Percentiles rank a stretch among this genome's conserved stretches.
Evolutionary conservation across 164 flowering plant species (phyloP).

Genomic region (Saururus chinensis): DNA sequence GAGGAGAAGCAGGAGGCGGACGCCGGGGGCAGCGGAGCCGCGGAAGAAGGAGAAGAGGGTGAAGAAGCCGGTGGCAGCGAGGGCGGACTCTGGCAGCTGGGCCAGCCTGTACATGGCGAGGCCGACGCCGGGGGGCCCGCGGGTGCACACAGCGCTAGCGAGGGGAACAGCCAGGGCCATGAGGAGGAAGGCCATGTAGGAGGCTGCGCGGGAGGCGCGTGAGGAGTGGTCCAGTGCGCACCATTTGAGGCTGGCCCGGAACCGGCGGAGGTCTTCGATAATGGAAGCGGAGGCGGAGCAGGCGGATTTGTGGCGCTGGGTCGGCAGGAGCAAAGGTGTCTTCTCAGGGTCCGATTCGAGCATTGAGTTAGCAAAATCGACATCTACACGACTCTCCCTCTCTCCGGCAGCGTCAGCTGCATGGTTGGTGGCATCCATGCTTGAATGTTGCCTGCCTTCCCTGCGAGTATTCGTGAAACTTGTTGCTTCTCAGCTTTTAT

Average conservation of each 20-base stretch:
- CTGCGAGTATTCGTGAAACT: too few relatives aligned
- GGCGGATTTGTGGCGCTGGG: too few relatives aligned
- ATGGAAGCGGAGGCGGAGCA: slow-evolving; percentile 26
- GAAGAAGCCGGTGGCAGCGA: slow-evolving; percentile 41
- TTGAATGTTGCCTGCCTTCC: too few relatives aligned
- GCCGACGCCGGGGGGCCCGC: slow-evolving; percentile 16
- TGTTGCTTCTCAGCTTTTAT: too few relatives aligned
- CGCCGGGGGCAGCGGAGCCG: slow-evolving; percentile 30
- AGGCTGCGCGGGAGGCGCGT: slow-evolving; percentile 17
- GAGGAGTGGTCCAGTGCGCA: slow-evolving; percentile 60
- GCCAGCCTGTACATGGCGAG: slow-evolving; percentile 33
- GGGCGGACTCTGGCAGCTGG: slow-evolving; percentile 50
- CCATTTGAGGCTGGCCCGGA: slow-evolving; percentile 42
- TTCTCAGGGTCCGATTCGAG: too few relatives aligned
- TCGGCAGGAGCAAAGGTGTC: too few relatives aligned
- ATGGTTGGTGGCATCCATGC: too few relatives aligned
- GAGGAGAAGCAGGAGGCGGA: slow-evolving; percentile 60
- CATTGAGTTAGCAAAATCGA: too few relatives aligned
- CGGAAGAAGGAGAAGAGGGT: slow-evolving; percentile 40
- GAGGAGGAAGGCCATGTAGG: slow-evolving; percentile 26
- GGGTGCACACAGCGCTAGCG: slow-evolving; percentile 12
- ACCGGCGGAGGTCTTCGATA: slow-evolving; percentile 33
- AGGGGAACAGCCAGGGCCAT: slow-evolving; percentile 33
- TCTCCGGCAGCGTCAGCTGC: too few relatives aligned
- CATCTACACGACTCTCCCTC: too few relatives aligned